Percentiles rank a stretch among this genome's conserved stretches.
Conservation (phyloP, 2,329 filamentous ascomycete genomes). For the Aureobasidium uvarum region DNA sequence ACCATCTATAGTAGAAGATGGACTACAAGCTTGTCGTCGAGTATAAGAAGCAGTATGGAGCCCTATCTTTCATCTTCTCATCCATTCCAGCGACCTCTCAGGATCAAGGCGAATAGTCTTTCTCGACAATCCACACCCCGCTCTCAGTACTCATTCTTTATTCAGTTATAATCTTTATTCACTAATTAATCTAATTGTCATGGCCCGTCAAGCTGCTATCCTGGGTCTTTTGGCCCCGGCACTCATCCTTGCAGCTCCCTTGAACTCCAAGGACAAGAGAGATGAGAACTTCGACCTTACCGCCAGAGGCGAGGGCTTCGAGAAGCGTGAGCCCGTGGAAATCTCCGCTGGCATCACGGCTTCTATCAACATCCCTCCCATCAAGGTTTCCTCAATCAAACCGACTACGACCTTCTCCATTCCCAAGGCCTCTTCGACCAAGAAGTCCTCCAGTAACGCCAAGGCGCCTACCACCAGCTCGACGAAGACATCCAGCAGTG, state of each 20-base stretch:
- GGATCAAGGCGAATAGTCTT: constrained; percentile 17
- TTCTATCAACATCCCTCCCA: neutral
- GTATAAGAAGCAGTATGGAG: neutral
- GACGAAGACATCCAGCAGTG: neutral
- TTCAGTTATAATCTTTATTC: neutral
- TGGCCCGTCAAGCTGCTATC: constrained; percentile 19
- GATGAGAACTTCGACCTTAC: neutral
- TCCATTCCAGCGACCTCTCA: constrained; percentile 7
- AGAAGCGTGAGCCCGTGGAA: neutral
- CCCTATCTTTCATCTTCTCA: neutral
- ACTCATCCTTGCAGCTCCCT: constrained; percentile 18
- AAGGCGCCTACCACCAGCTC: neutral
- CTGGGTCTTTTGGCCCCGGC: constrained; percentile 20
- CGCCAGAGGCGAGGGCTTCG: neutral
- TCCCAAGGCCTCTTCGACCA: neutral
- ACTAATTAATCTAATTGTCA: neutral
- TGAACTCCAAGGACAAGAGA: constrained; percentile 9
- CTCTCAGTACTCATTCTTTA: neutral
- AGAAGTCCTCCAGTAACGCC: neutral
- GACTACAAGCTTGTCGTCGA: neutral
- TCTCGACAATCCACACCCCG: neutral
- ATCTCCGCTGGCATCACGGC: neutral
- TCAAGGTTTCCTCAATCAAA: neutral
- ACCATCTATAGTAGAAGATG: neutral
- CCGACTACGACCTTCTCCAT: neutral